phyloP scores from a whole-genome alignment of 192 early-diverging fungal species.

The Dispira simplex region DNA sequence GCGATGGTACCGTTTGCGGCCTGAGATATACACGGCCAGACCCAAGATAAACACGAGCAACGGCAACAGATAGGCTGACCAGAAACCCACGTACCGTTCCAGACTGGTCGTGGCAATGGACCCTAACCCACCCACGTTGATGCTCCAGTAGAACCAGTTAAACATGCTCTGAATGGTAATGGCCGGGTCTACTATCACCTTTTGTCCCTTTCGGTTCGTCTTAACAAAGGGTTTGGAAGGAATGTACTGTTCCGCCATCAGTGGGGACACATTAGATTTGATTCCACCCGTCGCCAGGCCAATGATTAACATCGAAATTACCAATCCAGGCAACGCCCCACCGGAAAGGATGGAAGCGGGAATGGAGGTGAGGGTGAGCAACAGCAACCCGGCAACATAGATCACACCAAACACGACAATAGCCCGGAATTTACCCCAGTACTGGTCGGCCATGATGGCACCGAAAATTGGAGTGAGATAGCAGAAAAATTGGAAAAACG shows the following conservation, averaged over 20 bases:
- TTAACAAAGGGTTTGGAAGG: slow-evolving; percentile 40
- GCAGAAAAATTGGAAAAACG: slow-evolving; percentile 48
- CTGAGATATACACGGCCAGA: slow-evolving; percentile 32
- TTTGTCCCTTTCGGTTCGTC: slow-evolving; percentile 31
- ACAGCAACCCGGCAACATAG: slow-evolving; percentile 45
- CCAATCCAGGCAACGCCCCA: slow-evolving; percentile 44
- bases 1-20: slow-evolving; percentile 32
- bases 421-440: slow-evolving; percentile 57
- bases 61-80: slow-evolving; percentile 39
- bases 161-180: slow-evolving; percentile 64
- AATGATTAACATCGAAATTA: slow-evolving; percentile 56
- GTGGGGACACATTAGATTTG: slow-evolving; percentile 63
- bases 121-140: slow-evolving; percentile 43
- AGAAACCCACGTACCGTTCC: slow-evolving; percentile 36
- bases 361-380: slow-evolving; percentile 46
- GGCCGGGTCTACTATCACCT: slow-evolving; percentile 49
- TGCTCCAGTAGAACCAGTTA: slow-evolving; percentile 69
- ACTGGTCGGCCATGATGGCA: slow-evolving; percentile 55
- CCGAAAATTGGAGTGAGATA: slow-evolving; percentile 42
- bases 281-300: slow-evolving; percentile 65
- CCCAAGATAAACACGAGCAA: slow-evolving; percentile 37
- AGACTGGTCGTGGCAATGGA: slow-evolving; percentile 39
- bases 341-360: slow-evolving; percentile 33
- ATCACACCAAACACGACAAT: slow-evolving; percentile 45
- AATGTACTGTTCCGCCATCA: slow-evolving; percentile 57